These are phyloP conservation scores for Mucor racemosus DNA, from an alignment of 371 early-diverging fungal genomes.

Conservation along the genomic window DNA sequence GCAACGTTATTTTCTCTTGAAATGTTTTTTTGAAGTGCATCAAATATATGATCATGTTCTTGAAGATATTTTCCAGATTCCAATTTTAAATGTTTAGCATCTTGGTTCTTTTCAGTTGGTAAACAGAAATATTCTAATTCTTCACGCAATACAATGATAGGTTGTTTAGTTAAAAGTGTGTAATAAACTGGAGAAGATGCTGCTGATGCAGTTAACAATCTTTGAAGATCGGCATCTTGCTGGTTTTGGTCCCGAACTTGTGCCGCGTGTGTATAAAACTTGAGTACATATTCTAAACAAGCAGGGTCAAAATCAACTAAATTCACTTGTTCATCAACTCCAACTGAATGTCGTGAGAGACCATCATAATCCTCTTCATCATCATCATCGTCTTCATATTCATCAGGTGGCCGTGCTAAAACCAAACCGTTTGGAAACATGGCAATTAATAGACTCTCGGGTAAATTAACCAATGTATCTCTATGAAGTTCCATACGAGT, in stretches of 20 bases:
- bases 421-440: constrained; percentile 86
- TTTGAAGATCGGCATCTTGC: constrained; percentile 29
- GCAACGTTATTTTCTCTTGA: constrained; percentile 74
- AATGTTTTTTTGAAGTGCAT: constrained; percentile 77
- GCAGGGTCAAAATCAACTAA: constrained; percentile 70
- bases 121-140: constrained; percentile 68
- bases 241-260: constrained; percentile 29
- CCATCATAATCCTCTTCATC: constrained; percentile 54
- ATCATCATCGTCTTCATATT: constrained; percentile 47
- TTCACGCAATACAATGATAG: constrained; percentile 69
- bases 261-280: constrained; percentile 52
- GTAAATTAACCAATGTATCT: constrained; percentile 73
- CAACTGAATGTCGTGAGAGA: constrained; percentile 58
- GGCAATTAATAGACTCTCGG: constrained; percentile 78
- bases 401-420: constrained; percentile 53
- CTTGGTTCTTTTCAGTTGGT: constrained; percentile 37
- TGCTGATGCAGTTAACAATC: constrained; percentile 26
- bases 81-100: constrained; percentile 58
- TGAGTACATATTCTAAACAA: constrained; percentile 66
- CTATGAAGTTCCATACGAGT: constrained; percentile 74
- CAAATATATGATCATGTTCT: constrained; percentile 73
- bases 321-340: constrained; percentile 57
- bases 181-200: constrained; percentile 50
- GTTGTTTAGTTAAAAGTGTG: constrained; percentile 71
- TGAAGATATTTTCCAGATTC: constrained; percentile 68